Evolutionary conservation across 1,139 yeast genomes (phyloP).

Genomic region (Diutina sp.): DNA sequence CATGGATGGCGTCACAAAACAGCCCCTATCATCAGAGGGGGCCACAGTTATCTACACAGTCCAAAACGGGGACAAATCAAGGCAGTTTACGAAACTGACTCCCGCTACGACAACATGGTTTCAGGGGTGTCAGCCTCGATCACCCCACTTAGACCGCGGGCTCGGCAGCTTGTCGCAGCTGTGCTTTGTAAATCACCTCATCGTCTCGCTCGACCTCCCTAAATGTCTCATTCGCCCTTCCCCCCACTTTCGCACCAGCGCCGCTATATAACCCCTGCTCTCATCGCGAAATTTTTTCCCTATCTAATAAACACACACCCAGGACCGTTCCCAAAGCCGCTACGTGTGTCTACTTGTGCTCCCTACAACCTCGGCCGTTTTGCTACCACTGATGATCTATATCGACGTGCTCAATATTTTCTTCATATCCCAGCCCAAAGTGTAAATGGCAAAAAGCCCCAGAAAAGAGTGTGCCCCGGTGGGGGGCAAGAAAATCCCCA

Average conservation of each 20-base stretch:
- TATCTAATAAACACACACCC: not conserved
- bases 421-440: not conserved
- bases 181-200: no score
- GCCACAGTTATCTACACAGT: not conserved
- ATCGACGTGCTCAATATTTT: constrained; percentile 1
- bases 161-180: no score
- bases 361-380: not conserved
- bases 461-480: constrained; percentile 2
- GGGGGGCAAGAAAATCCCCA: not conserved
- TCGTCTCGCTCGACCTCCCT: not conserved
- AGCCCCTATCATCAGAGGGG: not conserved
- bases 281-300: constrained; percentile 1
- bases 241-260: not conserved
- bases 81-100: no score
- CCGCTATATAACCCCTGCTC: not conserved
- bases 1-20: not conserved
- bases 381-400: not conserved
- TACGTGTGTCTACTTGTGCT: not conserved
- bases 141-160: no score
- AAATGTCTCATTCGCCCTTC: not conserved
- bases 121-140: no score
- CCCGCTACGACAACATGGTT: no score
- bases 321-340: not conserved
- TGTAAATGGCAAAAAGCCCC: constrained; percentile 2
- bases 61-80: not conserved